Base-by-base conservation (phyloP, 768 basidiomycete species). In the Lactifluus subvellereus region DNA sequence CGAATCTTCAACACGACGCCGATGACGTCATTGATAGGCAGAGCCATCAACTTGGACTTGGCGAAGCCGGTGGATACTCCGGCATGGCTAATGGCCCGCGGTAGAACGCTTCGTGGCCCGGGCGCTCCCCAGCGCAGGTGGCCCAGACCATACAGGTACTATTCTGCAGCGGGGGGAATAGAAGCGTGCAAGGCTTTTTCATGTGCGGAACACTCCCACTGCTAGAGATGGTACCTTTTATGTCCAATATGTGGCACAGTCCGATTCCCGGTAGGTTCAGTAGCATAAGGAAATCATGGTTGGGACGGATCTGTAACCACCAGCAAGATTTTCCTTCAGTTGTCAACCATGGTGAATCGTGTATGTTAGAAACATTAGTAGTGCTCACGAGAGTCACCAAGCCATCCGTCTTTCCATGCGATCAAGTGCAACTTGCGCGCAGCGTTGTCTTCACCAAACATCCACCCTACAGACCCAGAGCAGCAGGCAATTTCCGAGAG, bases 341-440 rank as follows among this genome's bases (percentile, higher is more conserved):
- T 62, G 35, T 38, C 47, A 30, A 37, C 32, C 30, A 27, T 40
- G 5, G n/a, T 37, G 22, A 18, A 35, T 8, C 11, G 13, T 22
- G 30, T 40, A 27, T 27, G 27, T 27, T 27, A 27, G 40, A 40
- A 32, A 51, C 20, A 22, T 37, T 27, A 43, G 42, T 11, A 13
- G 9, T 14, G 35, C 60, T 48, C 38, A 61, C 54, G 14, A 55
- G 40, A 8, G 50, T 43, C 40, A 62, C 27, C 7, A n/a, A 38
- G 38, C 55, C 51, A 16, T 27, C 27, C 2, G 27, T 38, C 45
- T 51, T 63, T 63, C 62, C 62, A 63, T 49, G 45, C 43, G 6
- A 62, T 53, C 56, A 62, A 20, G 43, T 51, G 33, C 6, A 45
- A 1, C 40, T 45, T 48, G 35, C 27, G 27, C 18, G 2, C 27